These are phyloP conservation scores for Blastocrithidia nonstop DNA, from an alignment of 208 protist species.

Conservation along the genomic window DNA sequence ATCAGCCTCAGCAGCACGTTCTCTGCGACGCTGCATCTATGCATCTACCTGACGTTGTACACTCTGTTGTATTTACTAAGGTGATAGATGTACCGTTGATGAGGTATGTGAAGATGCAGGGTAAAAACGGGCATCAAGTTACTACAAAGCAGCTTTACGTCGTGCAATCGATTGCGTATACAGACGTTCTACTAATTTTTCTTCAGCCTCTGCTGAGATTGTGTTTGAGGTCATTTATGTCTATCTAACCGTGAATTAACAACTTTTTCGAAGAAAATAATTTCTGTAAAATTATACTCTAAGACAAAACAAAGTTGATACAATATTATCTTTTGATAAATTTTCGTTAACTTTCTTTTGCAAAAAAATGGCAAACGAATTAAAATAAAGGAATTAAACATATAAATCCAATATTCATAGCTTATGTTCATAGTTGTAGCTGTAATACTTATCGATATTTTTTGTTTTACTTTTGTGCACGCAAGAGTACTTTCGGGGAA, in stretches of 20 bases:
- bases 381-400: too few species aligned
- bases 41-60: slow-evolving; percentile 60
- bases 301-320: too few species aligned
- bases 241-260: not conserved
- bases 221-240: not conserved
- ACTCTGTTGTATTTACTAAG: slow-evolving; percentile 43
- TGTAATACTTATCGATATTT: too few species aligned
- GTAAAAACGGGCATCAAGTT: slow-evolving; percentile 66
- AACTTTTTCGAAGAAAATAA: not conserved
- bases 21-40: slow-evolving; percentile 41
- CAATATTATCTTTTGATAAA: too few species aligned
- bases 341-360: too few species aligned
- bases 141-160: slow-evolving; percentile 21
- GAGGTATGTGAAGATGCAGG: too few species aligned
- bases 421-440: too few species aligned
- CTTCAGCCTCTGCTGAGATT: slow-evolving; percentile 35
- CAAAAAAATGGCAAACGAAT: too few species aligned
- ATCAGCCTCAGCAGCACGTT: slow-evolving; percentile 3
- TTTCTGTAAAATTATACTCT: too few species aligned
- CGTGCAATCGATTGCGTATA: slow-evolving; percentile 39
- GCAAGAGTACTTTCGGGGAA: too few species aligned
- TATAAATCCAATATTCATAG: too few species aligned
- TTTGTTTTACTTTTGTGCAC: too few species aligned
- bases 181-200: slow-evolving; percentile 39
- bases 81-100: slow-evolving; percentile 16